phyloP scores from a whole-genome alignment of 2,329 filamentous ascomycete genomes.

The Calonectria fujianensis region DNA sequence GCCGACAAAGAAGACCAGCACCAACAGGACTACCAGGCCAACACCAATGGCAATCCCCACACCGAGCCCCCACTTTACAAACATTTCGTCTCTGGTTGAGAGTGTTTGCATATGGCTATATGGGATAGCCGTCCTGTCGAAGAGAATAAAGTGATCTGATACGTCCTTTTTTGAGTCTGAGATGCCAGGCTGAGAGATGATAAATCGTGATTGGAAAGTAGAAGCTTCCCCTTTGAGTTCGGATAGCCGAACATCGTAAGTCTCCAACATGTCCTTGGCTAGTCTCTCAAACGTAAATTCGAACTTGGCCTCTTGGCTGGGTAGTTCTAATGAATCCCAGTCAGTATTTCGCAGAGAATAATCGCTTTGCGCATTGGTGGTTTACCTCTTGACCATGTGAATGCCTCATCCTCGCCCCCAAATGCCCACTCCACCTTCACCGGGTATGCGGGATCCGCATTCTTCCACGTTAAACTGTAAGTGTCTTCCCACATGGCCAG shows the following conservation, averaged over 20 bases:
- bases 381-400: constrained; percentile 28
- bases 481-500: constrained; percentile 44
- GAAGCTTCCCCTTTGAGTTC: constrained; percentile 42
- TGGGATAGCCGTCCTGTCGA: constrained; percentile 37
- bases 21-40: constrained; percentile 34
- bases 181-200: constrained; percentile 40
- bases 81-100: constrained; percentile 17
- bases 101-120: constrained; percentile 35
- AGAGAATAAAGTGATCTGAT: constrained; percentile 44
- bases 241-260: constrained; percentile 40
- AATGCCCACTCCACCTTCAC: constrained; percentile 19
- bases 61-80: constrained; percentile 34
- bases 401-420: constrained; percentile 14
- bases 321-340: constrained; percentile 27
- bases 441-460: constrained; percentile 43
- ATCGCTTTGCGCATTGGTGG: not conserved
- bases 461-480: constrained; percentile 45
- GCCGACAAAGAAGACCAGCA: constrained; percentile 31
- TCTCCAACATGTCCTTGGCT: constrained; percentile 41
- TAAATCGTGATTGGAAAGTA: constrained; percentile 39
- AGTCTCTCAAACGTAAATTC: constrained; percentile 46
- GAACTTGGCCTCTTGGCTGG: constrained; percentile 38
- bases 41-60: constrained; percentile 43
- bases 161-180: constrained; percentile 38
- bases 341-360: constrained; percentile 9